Base-by-base conservation (phyloP, 2,329 filamentous ascomycete genomes). In the Arthrobotrys pseudoclavata region DNA sequence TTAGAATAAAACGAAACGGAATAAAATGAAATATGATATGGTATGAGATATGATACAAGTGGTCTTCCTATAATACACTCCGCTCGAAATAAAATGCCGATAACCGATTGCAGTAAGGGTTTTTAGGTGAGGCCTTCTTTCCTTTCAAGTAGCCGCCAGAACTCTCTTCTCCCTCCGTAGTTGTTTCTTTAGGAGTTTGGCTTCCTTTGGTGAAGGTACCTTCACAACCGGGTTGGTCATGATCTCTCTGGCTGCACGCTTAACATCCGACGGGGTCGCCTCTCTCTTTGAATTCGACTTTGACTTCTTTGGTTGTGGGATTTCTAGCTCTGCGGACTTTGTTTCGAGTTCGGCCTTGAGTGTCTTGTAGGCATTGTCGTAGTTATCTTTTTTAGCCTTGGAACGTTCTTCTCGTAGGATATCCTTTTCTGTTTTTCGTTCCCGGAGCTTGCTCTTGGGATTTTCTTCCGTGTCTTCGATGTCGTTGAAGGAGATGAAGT, bases 381-480 rank as follows among this genome's bases (percentile, higher is more conserved):
- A 76, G 20, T 66, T 70, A 15, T 22, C 20, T 13, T 70, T 70
- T 10, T 50, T 52, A 15, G 20, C 34, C 18, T 62, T 67, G 12
- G 61, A 67, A 10, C 37, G 37, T 26, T 76, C 72, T 9, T 70
- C 72, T 1, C 72, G 66, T 31, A 42, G 15, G 13, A 76, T 76
- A 24, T 76, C 72, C 60, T 76, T 76, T 42, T 76, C 72, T 0
- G 72, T 76, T 45, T 76, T 76, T 18, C 72, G 57, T 50, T 76
- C 66, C 37, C 70, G 72, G 22, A 42, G 26, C 26, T 76, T 76
- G 29, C 60, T 69, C 15, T 50, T 50, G 18, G 18, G 47, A 12
- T 53, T 47, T 15, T 57, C 24, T 7, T 40, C 26, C 18, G 26
- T 29, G 12, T 75, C 55, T 20, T 53, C 50, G 15, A 70, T 9